These are phyloP conservation scores for Rhododendron molle DNA, from an alignment of 148 eudicot genomes.

Conservation along the genomic window DNA sequence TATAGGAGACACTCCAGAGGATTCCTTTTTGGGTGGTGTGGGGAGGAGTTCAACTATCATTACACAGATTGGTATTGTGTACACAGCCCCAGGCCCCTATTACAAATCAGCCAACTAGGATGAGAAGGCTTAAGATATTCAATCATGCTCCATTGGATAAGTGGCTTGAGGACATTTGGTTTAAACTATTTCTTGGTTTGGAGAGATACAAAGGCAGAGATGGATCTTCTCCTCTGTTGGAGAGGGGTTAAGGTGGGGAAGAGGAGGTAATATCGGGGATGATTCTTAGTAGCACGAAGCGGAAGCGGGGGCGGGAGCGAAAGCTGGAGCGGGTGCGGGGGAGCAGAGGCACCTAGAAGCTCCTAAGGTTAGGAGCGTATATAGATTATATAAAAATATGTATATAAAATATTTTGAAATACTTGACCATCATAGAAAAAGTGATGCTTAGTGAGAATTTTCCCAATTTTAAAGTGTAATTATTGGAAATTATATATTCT, in stretches of 20 bases:
- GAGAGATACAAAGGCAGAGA: not conserved
- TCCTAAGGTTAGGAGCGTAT: too few species aligned
- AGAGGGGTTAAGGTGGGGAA: not conserved
- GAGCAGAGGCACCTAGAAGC: too few species aligned
- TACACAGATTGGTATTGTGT: not conserved
- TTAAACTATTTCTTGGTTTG: not conserved
- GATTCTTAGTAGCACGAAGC: not conserved
- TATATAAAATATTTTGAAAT: too few species aligned
- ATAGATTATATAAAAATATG: too few species aligned
- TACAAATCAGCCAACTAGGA: not conserved
- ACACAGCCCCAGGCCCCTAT: not conserved
- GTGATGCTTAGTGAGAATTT: too few species aligned
- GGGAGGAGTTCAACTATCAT: not conserved
- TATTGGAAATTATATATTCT: too few species aligned
- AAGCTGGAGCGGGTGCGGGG: too few species aligned
- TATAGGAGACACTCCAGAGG: not conserved
- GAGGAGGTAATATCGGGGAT: not conserved
- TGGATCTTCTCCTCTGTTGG: not conserved
- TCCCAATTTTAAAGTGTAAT: too few species aligned
- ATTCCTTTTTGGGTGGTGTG: not conserved
- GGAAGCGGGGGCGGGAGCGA: too few species aligned
- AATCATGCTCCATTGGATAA: not conserved
- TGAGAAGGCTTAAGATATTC: not conserved
- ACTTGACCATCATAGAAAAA: too few species aligned
- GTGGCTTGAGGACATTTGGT: not conserved